Conservation (phyloP, 192 early-diverging fungal species). For the Podila clonocystis region DNA sequence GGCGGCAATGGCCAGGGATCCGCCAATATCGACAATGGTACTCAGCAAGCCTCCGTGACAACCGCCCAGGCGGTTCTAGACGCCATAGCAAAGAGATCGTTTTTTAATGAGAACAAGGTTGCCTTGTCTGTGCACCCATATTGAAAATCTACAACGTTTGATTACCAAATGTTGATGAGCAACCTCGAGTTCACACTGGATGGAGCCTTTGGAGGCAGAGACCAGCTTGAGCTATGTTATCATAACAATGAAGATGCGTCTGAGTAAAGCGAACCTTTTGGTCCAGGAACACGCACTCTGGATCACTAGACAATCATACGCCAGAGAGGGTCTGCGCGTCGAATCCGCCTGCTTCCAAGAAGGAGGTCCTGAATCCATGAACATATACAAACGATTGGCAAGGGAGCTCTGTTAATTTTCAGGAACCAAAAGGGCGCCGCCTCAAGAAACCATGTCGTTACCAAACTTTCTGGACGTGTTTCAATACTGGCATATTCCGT, state of each 20-base stretch:
- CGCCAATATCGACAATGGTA: constrained; percentile 63
- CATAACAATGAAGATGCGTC: neutral
- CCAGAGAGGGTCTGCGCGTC: constrained; percentile 38
- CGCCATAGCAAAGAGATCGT: neutral
- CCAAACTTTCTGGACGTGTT: constrained; percentile 47
- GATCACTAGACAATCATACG: constrained; percentile 4
- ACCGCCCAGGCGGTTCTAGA: constrained; percentile 56
- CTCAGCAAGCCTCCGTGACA: constrained; percentile 63
- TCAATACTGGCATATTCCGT: constrained; percentile 21
- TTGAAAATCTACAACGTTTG: neutral
- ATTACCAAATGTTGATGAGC: constrained; percentile 62
- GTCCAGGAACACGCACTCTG: neutral
- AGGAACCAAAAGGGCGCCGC: too few relatives aligned
- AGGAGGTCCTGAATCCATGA: constrained; percentile 18
- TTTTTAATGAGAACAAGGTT: neutral
- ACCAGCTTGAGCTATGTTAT: constrained; percentile 51
- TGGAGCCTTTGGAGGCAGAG: constrained; percentile 45
- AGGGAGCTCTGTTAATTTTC: neutral
- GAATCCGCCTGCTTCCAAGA: constrained; percentile 29
- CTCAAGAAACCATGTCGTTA: neutral
- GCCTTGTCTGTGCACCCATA: too few relatives aligned
- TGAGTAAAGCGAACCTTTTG: neutral
- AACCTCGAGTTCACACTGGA: constrained; percentile 53
- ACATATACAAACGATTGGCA: neutral
- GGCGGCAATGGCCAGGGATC: constrained; percentile 63